Percentiles rank a stretch among this genome's conserved stretches.
Conservation (phyloP, 2,329 filamentous ascomycete genomes). For the Onygenales sp. region DNA sequence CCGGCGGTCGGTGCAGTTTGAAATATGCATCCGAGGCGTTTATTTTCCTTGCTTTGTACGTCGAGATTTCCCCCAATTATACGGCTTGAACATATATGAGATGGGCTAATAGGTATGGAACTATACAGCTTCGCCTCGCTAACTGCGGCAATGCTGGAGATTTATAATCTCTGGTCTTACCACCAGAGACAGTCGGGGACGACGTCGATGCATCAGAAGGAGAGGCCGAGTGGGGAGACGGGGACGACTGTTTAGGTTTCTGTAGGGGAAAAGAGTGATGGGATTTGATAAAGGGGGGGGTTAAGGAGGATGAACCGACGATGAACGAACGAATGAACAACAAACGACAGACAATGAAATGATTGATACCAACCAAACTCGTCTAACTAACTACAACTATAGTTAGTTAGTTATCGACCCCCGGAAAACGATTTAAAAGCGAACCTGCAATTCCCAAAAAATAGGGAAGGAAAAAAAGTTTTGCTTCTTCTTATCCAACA, state of each 20-base stretch:
- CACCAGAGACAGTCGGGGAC: conserved; percentile 13
- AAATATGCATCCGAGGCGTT: conserved; percentile 37
- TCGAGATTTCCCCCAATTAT: no score
- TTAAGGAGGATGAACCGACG: background rate
- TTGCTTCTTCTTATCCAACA: no score
- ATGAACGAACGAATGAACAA: background rate
- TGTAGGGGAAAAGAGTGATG: background rate
- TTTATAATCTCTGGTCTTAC: conserved; percentile 25
- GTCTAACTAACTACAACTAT: no score
- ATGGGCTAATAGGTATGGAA: background rate
- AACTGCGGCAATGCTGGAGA: conserved; percentile 29
- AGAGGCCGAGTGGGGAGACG: conserved; percentile 8
- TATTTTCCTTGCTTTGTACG: conserved; percentile 37
- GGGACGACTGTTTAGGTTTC: background rate
- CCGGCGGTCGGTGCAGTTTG: conserved; percentile 22
- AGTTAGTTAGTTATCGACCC: no score
- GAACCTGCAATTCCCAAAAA: no score
- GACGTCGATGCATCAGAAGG: conserved; percentile 3
- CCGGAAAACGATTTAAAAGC: no score
- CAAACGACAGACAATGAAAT: no score
- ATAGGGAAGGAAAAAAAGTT: no score
- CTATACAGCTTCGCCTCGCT: conserved; percentile 32
- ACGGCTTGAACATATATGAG: no score
- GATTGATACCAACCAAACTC: no score
- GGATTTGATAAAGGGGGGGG: background rate